Conservation (phyloP, 139 green algal genomes). For the Micractinium conductrix region DNA sequence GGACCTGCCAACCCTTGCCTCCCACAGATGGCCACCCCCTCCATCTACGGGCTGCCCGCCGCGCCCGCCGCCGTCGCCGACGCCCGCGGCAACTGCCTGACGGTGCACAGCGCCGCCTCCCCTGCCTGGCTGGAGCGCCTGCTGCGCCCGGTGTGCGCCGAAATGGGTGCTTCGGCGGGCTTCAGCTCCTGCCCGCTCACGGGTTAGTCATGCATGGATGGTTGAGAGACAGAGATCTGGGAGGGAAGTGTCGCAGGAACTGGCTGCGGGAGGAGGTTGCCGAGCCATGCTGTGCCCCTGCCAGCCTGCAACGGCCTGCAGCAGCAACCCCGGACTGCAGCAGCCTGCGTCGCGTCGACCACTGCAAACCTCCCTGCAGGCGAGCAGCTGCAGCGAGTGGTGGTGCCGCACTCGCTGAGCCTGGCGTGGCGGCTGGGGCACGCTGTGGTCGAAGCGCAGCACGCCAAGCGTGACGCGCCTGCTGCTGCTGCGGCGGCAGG, state of each 20-base stretch:
- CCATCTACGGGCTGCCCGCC: constrained; percentile 42
- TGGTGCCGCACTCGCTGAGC: constrained; percentile 44
- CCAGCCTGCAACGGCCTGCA: too few relatives aligned
- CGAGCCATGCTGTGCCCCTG: too few relatives aligned
- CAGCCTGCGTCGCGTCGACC: too few relatives aligned
- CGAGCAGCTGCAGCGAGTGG: constrained; percentile 29
- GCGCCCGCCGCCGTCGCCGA: constrained; percentile 49
- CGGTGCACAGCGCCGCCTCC: constrained; percentile 29
- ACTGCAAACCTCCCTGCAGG: too few relatives aligned
- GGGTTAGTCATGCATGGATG: background rate
- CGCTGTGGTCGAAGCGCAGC: constrained; percentile 24
- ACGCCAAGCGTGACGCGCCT: constrained; percentile 41
- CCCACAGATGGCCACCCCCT: constrained; percentile 48
- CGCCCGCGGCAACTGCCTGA: constrained; percentile 45
- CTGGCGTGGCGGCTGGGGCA: constrained; percentile 49
- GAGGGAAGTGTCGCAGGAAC: too few relatives aligned
- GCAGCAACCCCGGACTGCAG: too few relatives aligned
- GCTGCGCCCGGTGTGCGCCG: constrained; percentile 48
- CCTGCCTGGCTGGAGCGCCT: constrained; percentile 46
- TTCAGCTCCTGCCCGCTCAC: constrained; percentile 44
- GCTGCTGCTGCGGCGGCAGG: constrained; percentile 37
- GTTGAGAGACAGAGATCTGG: too few relatives aligned
- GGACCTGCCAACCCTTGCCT: too few relatives aligned
- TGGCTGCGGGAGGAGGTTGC: too few relatives aligned
- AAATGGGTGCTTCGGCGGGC: constrained; percentile 54